Evolutionary conservation across 2,329 filamentous ascomycete genomes (phyloP).

Genomic region (Magnaporthiopsis rhizophila): DNA sequence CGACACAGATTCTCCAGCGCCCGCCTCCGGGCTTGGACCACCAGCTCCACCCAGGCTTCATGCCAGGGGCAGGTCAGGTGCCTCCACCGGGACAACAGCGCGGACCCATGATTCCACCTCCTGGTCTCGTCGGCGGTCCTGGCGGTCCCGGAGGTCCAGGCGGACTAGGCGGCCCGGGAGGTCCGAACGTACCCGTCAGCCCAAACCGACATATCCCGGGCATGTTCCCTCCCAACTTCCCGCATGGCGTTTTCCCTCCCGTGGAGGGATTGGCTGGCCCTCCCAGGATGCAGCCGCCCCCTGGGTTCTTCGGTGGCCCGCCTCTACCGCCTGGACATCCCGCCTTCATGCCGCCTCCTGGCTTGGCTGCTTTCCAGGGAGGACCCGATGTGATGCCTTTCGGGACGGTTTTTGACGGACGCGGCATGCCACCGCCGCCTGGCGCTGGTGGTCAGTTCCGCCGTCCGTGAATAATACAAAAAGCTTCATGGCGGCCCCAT

Average conservation of each 20-base stretch:
- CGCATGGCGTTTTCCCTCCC: slow-evolving; percentile 37
- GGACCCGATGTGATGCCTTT: slow-evolving; percentile 41
- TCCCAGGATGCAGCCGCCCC: slow-evolving; percentile 48
- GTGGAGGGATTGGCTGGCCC: slow-evolving; percentile 42
- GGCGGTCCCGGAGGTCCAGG: slow-evolving; percentile 34
- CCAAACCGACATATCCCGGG: slow-evolving; percentile 39
- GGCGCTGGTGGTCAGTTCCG: slow-evolving; percentile 12
- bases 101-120: slow-evolving; percentile 48
- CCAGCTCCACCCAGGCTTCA: slow-evolving; percentile 49
- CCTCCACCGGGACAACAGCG: slow-evolving; percentile 25
- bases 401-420: slow-evolving; percentile 39
- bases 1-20: slow-evolving; percentile 57
- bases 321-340: slow-evolving; percentile 22
- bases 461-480: slow-evolving; percentile 4
- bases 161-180: slow-evolving; percentile 41
- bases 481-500: too few species aligned
- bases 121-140: slow-evolving; percentile 40
- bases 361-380: slow-evolving; percentile 49
- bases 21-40: slow-evolving; percentile 53
- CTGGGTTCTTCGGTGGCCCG: slow-evolving; percentile 46
- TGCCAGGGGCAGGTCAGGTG: slow-evolving; percentile 36
- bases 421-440: slow-evolving; percentile 19
- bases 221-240: slow-evolving; percentile 48
- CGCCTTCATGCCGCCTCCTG: slow-evolving; percentile 46
- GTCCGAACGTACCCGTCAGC: slow-evolving; percentile 42